Conservation (phyloP, 495 filamentous ascomycete species). For the Rhizodiscina lignyota region DNA sequence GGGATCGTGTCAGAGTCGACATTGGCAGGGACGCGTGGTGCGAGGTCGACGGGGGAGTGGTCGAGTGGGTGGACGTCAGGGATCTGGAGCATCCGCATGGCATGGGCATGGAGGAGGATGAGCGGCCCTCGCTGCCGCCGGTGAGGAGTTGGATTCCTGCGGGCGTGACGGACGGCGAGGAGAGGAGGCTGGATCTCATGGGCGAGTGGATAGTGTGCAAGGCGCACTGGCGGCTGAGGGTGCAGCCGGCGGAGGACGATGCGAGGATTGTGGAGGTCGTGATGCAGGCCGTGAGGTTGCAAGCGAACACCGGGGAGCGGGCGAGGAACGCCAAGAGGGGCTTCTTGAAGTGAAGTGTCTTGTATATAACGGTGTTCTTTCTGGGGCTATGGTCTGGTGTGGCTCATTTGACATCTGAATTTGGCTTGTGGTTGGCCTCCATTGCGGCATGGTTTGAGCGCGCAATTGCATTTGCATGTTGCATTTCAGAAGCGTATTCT, state of each 20-base stretch:
- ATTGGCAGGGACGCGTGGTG: conserved; percentile 54
- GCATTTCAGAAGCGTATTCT: too few relatives aligned
- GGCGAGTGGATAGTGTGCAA: conserved; percentile 55
- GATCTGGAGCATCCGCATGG: conserved; percentile 1
- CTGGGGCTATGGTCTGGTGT: too few relatives aligned
- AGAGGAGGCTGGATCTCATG: conserved; percentile 6
- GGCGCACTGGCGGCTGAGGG: conserved; percentile 67
- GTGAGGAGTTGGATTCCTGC: conserved; percentile 7
- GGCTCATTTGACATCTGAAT: too few relatives aligned
- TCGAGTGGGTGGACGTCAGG: conserved; percentile 6
- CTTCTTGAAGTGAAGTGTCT: too few relatives aligned
- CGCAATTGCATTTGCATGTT: too few relatives aligned
- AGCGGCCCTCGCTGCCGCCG: conserved; percentile 6
- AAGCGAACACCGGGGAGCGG: conserved; percentile 51
- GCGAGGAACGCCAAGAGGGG: conserved; percentile 48
- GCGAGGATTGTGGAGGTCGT: conserved; percentile 39
- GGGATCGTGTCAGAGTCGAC: conserved; percentile 51
- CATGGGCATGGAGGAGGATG: conserved; percentile 6
- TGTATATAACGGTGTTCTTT: too few relatives aligned
- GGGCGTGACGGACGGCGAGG: conserved; percentile 10
- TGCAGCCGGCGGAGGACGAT: conserved; percentile 30
- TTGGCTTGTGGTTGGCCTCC: too few relatives aligned
- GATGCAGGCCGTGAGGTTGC: conserved; percentile 64
- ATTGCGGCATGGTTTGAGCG: too few relatives aligned
- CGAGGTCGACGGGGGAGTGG: conserved; percentile 41